phyloP scores from a whole-genome alignment of 345 rosid genomes.

The Citrus sinensis region DVS_A1.0 CM039162.1:3157001-3157500 shows the following conservation, averaged over 20 bases:
- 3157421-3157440: slow-evolving; percentile 87
- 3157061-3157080: background rate
- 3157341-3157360: slow-evolving; percentile 55
- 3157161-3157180: slow-evolving; percentile 18
- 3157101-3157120: slow-evolving; percentile 83
- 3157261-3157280: slow-evolving; percentile 34
- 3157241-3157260: slow-evolving; percentile 28
- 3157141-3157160: slow-evolving; percentile 32
- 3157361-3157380: slow-evolving; percentile 66
- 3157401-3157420: slow-evolving; percentile 56
- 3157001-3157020: background rate
- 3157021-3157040: slow-evolving; percentile 55
- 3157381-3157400: slow-evolving; percentile 46
- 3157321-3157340: slow-evolving; percentile 59
- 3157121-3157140: slow-evolving; percentile 49
- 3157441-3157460: slow-evolving; percentile 57
- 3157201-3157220: background rate
- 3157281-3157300: slow-evolving; percentile 81
- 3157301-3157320: slow-evolving; percentile 86
- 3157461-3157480: slow-evolving; percentile 43
- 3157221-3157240: slow-evolving; percentile 19
- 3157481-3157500: slow-evolving; percentile 32
- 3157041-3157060: slow-evolving; percentile 1
- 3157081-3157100: slow-evolving; percentile 40
- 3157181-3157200: slow-evolving; percentile 20